Evolutionary conservation across 75 land plant genomes (phyloP).

Genomic region (Pseudotsuga menziesii): DNA sequence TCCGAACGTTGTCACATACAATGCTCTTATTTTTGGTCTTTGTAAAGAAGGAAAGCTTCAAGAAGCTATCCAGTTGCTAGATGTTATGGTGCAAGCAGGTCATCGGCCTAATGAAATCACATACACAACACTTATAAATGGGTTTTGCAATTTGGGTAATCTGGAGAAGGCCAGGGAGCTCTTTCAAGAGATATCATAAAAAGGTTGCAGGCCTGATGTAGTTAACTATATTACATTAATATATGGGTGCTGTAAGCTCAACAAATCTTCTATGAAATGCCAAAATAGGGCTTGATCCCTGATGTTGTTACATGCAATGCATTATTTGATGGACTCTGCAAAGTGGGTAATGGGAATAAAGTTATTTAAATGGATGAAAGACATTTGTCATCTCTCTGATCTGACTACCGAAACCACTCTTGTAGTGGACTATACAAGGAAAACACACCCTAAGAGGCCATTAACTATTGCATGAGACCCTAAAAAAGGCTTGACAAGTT

Average conservation of each 20-base stretch:
- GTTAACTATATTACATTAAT: slow-evolving; percentile 21
- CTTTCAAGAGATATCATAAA: slow-evolving; percentile 11
- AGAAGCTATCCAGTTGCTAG: slow-evolving; percentile 7
- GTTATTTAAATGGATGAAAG: no score
- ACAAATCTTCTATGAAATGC: slow-evolving; percentile 20
- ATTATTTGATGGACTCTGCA: slow-evolving; percentile 22
- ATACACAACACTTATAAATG: slow-evolving; percentile 15
- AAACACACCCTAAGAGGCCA: no score
- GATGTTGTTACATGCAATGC: slow-evolving; percentile 23
- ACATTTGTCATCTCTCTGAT: no score
- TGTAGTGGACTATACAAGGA: no score
- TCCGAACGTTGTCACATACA: slow-evolving; percentile 27
- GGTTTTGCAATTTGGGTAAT: slow-evolving; percentile 18
- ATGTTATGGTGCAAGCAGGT: slow-evolving; percentile 15
- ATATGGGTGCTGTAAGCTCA: slow-evolving; percentile 17
- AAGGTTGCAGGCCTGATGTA: slow-evolving; percentile 14
- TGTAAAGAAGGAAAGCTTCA: slow-evolving; percentile 9
- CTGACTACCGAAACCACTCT: no score
- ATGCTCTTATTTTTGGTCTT: slow-evolving; percentile 14
- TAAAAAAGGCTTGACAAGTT: no score
- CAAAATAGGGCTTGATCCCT: slow-evolving; percentile 15
- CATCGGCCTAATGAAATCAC: slow-evolving; percentile 3
- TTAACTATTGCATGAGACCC: no score
- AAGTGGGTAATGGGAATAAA: slow-evolving; percentile 13
- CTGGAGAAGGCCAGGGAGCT: slow-evolving; percentile 10